Evolutionary conservation across 768 basidiomycete species (phyloP).

Genomic region (Boletellus ananas): DNA sequence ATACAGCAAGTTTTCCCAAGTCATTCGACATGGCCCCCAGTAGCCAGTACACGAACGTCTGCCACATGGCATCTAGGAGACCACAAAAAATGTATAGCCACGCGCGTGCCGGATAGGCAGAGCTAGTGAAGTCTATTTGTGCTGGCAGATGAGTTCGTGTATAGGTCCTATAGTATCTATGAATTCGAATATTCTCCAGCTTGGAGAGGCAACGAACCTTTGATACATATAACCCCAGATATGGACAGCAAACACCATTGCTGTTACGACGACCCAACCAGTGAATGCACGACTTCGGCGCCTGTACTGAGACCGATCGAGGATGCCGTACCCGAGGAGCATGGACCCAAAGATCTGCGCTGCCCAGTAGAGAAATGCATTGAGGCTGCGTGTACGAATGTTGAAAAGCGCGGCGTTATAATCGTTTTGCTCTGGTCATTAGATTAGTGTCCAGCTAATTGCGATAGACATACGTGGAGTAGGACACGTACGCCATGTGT

Average conservation of each 20-base stretch:
- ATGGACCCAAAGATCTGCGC: slow-evolving; percentile 75
- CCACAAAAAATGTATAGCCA: slow-evolving; percentile 71
- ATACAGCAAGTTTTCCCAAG: slow-evolving; percentile 73
- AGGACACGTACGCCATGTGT: slow-evolving; percentile 66
- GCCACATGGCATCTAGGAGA: slow-evolving; percentile 83
- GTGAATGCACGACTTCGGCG: slow-evolving; percentile 68
- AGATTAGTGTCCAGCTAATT: not conserved
- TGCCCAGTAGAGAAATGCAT: slow-evolving; percentile 77
- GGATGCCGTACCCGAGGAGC: slow-evolving; percentile 58
- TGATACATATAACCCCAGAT: slow-evolving; percentile 80
- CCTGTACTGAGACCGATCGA: slow-evolving; percentile 53
- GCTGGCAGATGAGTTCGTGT: slow-evolving; percentile 44
- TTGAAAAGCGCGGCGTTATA: slow-evolving; percentile 77
- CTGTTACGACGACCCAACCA: slow-evolving; percentile 63
- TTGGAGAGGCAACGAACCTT: slow-evolving; percentile 35
- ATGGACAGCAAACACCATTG: slow-evolving; percentile 66
- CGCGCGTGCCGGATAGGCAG: slow-evolving; percentile 51
- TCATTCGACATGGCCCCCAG: slow-evolving; percentile 88
- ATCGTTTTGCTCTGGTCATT: slow-evolving; percentile 67
- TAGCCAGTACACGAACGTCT: slow-evolving; percentile 78
- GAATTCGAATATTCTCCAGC: no score
- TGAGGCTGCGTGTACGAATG: slow-evolving; percentile 74
- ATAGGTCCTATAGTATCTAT: slow-evolving; percentile 35
- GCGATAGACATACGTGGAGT: not conserved
- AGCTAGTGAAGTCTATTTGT: slow-evolving; percentile 58